phyloP scores from a whole-genome alignment of 2,329 filamentous ascomycete genomes.

The Beauveria asiatica region DNA sequence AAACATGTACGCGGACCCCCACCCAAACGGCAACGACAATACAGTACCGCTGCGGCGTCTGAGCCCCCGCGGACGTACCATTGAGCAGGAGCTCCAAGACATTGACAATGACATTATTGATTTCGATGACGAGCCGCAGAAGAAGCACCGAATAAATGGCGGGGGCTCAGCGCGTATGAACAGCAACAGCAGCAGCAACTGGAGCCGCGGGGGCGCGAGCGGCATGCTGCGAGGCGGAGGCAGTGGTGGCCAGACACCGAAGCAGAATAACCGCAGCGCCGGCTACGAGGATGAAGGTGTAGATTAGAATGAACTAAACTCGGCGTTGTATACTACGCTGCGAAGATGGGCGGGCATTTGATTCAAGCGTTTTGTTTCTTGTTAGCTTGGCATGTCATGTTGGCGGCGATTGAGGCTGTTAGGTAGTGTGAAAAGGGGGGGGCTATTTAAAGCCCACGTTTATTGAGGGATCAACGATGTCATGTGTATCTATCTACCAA shows the following conservation, averaged over 20 bases:
- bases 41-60: conserved; percentile 39
- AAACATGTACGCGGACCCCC: conserved; percentile 36
- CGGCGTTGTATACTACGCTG: neutral
- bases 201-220: conserved; percentile 33
- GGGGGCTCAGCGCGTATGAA: conserved; percentile 23
- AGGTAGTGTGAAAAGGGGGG: too few relatives aligned
- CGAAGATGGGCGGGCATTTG: neutral
- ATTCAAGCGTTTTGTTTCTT: too few relatives aligned
- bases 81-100: conserved; percentile 35
- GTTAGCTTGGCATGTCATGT: too few relatives aligned
- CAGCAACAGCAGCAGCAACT: conserved; percentile 30
- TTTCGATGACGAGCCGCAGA: conserved; percentile 29
- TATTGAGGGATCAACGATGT: neutral
- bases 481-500: neutral
- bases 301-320: conserved; percentile 17
- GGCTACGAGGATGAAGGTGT: conserved; percentile 24
- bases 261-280: neutral
- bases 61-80: conserved; percentile 35
- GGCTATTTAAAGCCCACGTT: too few relatives aligned
- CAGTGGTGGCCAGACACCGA: neutral
- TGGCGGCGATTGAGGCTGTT: too few relatives aligned
- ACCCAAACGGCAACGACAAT: neutral
- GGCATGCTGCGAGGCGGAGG: conserved; percentile 33
- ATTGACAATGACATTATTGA: conserved; percentile 29
- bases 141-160: conserved; percentile 21